Evolutionary conservation across 306 rosid genomes (phyloP), one percentile per base, ranked within the genome.

Genomic region (Cajanus cajan): DNA sequence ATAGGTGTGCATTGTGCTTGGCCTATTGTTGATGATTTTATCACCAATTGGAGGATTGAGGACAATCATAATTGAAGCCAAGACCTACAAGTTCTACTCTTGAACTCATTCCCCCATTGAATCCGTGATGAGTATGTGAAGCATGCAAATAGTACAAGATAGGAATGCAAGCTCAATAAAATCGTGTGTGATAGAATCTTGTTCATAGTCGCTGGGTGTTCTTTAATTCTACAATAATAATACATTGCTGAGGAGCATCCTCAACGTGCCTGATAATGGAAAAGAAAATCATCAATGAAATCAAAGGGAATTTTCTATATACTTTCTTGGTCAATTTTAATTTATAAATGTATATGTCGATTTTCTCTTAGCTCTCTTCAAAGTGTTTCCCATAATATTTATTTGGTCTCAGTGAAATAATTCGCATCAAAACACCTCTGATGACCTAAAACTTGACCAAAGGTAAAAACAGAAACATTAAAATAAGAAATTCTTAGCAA

Each of bases 1-100:
- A 73, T 87, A 94, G 98, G 18, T 86, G 13, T 92, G 98, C 88
- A 94, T 94, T 68, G 62, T 82, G 8, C 28, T 92, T 19, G 98
- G 97, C 4, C 33, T 89, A 40, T 36, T 78, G 39, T 79, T 94
- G 77, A 90, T 90, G 90, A 14, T 90, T 68, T 14, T 92, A 18
- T 45, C 97, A 40, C 92, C 97, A 3, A 89, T 89, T 43, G 98
- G 98, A 48, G 98, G 92, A 80, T 81, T 92, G 80, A 89, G 97
- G 83, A 12, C 78, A 9, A 94, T 94, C 87, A 81, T 90, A 80
- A 2, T 88, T 71, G 6, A 79, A 24, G 89, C 97, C 39, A 90
- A 88, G 85, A 10, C 4, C 34, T 92, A 90, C 76, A 0, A 68
- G 16, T 94, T 94, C 67, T 94, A 88, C 93, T 74, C 88, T 4